Percentiles rank a stretch among this genome's conserved stretches.
Conservation (phyloP, 179 eudicot genomes). For the Dionaea muscipula region DNA sequence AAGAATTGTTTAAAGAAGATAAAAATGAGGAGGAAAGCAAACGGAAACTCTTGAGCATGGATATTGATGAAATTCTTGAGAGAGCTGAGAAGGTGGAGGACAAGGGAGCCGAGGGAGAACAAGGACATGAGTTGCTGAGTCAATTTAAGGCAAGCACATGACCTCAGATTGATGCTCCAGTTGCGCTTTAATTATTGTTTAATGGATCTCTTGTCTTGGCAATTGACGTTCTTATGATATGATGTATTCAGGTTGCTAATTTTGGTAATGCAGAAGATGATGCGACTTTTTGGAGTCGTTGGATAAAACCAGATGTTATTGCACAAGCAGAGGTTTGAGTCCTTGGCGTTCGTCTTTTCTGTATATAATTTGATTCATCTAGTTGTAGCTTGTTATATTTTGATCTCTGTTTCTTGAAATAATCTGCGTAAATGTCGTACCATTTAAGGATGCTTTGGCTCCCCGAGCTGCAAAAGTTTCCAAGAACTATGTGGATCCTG, state of each 20-base stretch:
- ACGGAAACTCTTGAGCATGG: slow-evolving; percentile 79
- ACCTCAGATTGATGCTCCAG: not conserved
- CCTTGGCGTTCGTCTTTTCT: not conserved
- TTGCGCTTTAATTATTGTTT: not conserved
- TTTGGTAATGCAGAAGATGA: slow-evolving; percentile 91
- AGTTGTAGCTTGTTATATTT: not conserved
- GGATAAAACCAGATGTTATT: slow-evolving; percentile 90
- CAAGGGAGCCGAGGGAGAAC: slow-evolving; percentile 47
- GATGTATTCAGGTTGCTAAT: slow-evolving; percentile 68
- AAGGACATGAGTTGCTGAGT: slow-evolving; percentile 75
- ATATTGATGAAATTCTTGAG: slow-evolving; percentile 97
- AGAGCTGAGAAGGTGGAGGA: slow-evolving; percentile 98
- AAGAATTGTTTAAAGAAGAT: slow-evolving; percentile 92
- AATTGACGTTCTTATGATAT: not conserved
- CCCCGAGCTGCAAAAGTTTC: slow-evolving; percentile 91
- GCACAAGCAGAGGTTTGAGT: slow-evolving; percentile 73
- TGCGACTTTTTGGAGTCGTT: slow-evolving; percentile 94
- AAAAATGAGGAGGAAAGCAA: slow-evolving; percentile 96
- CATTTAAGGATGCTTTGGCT: slow-evolving; percentile 70
- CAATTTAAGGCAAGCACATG: slow-evolving; percentile 65
- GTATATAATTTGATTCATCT: not conserved
- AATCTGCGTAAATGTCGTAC: not conserved
- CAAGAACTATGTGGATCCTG: slow-evolving; percentile 74
- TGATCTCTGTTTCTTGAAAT: not conserved
- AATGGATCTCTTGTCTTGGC: too few relatives aligned